Evolutionary conservation across 257 asterid genomes (phyloP).

Genomic region (Handroanthus guayacan): DNA sequence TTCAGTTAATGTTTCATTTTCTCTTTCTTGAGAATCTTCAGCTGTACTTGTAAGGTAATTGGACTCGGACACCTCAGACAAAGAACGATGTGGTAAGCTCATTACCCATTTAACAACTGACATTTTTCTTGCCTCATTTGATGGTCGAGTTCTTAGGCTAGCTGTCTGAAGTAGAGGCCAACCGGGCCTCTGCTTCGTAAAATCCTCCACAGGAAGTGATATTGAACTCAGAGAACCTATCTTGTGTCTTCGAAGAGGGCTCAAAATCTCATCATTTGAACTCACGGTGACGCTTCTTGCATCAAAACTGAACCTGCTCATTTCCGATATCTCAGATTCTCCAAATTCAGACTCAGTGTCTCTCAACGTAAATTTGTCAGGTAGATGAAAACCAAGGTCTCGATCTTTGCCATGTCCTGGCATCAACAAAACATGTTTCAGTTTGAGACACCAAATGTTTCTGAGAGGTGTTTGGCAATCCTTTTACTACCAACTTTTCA

Average conservation of each 20-base stretch:
- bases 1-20: conserved; percentile 12
- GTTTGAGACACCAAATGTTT: not conserved
- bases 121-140: conserved; percentile 63
- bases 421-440: conserved; percentile 2
- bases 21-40: not conserved
- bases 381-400: conserved; percentile 24
- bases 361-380: conserved; percentile 20
- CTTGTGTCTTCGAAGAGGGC: conserved; percentile 38
- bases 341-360: conserved; percentile 57
- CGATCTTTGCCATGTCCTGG: too few species aligned
- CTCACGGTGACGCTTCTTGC: conserved; percentile 25
- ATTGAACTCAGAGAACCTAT: conserved; percentile 56
- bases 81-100: conserved; percentile 67
- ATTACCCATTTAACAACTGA: conserved; percentile 83
- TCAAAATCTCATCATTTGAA: conserved; percentile 13
- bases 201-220: conserved; percentile 61
- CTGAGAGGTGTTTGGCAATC: not conserved
- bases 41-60: not conserved
- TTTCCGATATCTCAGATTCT: conserved; percentile 56
- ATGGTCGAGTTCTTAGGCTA: conserved; percentile 48
- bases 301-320: conserved; percentile 54
- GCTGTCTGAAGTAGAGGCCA: conserved; percentile 79
- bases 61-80: conserved; percentile 43
- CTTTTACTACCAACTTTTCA: too few species aligned
- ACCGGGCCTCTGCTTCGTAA: conserved; percentile 66